Conservation (phyloP, 2,329 filamentous ascomycete species). For the Talaromyces piceae region DNA sequence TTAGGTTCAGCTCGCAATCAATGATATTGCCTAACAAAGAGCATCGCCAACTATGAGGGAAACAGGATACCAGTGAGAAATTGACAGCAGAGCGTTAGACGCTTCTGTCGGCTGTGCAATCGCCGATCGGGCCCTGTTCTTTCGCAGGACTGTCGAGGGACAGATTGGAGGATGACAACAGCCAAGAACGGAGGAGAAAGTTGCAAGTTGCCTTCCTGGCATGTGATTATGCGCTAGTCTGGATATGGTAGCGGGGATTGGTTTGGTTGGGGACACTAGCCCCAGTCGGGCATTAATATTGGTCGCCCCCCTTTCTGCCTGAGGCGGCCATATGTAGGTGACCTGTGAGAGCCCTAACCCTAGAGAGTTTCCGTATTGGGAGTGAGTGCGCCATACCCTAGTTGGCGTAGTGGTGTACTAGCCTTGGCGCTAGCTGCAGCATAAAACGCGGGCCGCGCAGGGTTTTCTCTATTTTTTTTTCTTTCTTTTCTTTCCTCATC, state of each 20-base stretch:
- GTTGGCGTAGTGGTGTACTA: conserved; percentile 14
- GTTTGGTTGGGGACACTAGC: not conserved
- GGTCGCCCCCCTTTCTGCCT: not conserved
- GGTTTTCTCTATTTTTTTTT: conserved; percentile 12
- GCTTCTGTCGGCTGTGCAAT: too few relatives aligned
- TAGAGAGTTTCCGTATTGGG: conserved; percentile 6
- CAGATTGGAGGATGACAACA: not conserved
- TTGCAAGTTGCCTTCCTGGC: not conserved
- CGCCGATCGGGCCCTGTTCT: too few relatives aligned
- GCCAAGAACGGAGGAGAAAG: not conserved
- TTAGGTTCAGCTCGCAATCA: not conserved
- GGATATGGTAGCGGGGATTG: not conserved
- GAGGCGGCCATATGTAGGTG: not conserved
- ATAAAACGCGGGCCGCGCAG: conserved; percentile 21
- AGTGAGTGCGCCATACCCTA: not conserved
- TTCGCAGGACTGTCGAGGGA: too few relatives aligned
- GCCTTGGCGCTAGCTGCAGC: conserved; percentile 13
- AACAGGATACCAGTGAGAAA: too few relatives aligned
- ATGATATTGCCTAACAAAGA: not conserved
- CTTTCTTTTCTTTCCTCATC: conserved; percentile 33
- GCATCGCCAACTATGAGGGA: too few relatives aligned
- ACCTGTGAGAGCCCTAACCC: conserved; percentile 15
- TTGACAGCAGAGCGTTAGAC: too few relatives aligned
- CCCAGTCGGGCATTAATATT: not conserved
- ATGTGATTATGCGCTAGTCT: conserved; percentile 6